Base-by-base conservation (phyloP, 2,329 filamentous ascomycete species). In the Stachybotrys chartarum region DNA sequence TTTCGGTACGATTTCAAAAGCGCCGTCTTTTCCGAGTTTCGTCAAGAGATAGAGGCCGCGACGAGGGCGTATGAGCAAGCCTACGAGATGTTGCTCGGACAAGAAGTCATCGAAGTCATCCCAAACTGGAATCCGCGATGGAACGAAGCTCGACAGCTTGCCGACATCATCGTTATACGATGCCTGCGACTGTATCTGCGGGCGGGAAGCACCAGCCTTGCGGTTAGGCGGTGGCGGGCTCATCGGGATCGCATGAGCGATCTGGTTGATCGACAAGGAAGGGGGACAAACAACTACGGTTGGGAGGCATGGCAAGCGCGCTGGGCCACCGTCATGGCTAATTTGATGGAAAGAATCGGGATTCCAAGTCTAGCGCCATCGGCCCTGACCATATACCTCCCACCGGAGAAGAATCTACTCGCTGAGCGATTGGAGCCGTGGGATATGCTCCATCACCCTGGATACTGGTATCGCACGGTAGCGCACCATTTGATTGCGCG, bases 1-100 rank as follows among this genome's bases (percentile, higher is more conserved):
- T 87, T 95, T 54, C 86, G 93, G 16, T 97, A 97, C 70, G 93
- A 99, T 66, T 91, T 96, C 75, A 99, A 99, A 69, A 80, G 92
- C 17, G 93, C 87, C 7, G 78, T 96, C 0, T 90, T 97, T 66
- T 90, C 92, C 31, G 93, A 97, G 66, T 97, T 96, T 61, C 84
- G 94, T 8, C 90, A 95, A 66, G 94, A 97, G 68, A 90, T 93
- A 80, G 93, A 97, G 66, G 85, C 84, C 24, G 91, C 94, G 1
- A 79, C 90, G 64, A 84, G 91, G 48, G 91, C 90, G 54, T 97
- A 92, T 63, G 90, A 94, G 66, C 86, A 87, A 68, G 91, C 91
- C 5, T 92, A 97, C 61, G 91, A 96, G 53, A 84, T 83, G 24
- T 73, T 99, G 11, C 83, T 97, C 59, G 87, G 88, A 17, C 78